Conservation (phyloP, 768 basidiomycete genomes). For the Suillus brevipes region DNA sequence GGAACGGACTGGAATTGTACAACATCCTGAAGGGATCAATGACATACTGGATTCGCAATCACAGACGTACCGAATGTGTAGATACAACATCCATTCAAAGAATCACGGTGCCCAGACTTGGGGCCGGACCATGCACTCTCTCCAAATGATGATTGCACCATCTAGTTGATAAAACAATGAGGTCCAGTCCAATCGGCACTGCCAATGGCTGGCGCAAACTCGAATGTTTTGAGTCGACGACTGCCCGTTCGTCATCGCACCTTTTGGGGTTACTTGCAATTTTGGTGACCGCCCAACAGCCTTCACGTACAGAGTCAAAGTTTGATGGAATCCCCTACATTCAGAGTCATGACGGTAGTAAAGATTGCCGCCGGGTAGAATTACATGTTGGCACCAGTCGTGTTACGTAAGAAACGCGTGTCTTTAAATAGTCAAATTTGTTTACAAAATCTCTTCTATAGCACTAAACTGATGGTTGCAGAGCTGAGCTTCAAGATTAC, state of each 20-base stretch:
- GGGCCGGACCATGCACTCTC: background rate
- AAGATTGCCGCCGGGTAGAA: background rate
- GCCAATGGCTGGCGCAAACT: background rate
- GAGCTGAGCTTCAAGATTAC: no score
- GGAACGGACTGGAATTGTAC: background rate
- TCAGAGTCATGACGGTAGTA: background rate
- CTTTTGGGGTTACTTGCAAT: background rate
- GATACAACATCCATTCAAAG: background rate
- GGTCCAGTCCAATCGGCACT: background rate
- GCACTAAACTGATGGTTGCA: no score
- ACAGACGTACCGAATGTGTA: background rate
- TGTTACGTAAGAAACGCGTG: background rate
- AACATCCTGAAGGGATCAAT: background rate
- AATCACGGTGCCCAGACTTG: background rate
- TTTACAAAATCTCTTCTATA: no score
- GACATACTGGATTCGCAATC: constrained; percentile 1
- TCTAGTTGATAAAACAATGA: background rate
- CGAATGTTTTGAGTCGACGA: background rate
- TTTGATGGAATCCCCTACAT: background rate
- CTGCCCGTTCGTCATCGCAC: background rate
- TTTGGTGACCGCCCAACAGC: background rate
- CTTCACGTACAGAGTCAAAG: background rate
- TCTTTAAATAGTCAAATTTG: background rate
- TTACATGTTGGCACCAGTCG: background rate
- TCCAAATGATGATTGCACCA: background rate